Evolutionary conservation across 75 land plant species (phyloP).

Genomic region (Gnetum montanum): DNA sequence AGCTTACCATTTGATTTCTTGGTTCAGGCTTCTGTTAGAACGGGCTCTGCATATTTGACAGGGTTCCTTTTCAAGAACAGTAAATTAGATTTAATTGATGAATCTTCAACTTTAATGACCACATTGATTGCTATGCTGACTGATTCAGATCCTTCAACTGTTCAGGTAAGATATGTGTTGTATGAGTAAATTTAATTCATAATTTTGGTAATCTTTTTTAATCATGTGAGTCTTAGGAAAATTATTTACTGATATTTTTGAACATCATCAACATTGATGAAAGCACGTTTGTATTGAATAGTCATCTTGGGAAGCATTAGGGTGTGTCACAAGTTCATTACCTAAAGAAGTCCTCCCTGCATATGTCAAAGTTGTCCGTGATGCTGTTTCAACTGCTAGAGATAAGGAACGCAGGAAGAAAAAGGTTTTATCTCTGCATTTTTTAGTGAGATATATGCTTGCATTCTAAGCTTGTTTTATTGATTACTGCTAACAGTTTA

Average conservation of each 20-base stretch:
- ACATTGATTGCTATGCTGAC: conserved; percentile 78
- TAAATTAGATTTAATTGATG: conserved; percentile 75
- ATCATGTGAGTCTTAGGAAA: no score
- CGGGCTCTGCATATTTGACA: conserved; percentile 72
- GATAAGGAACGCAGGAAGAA: conserved; percentile 94
- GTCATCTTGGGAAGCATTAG: conserved; percentile 97
- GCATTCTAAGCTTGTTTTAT: neutral
- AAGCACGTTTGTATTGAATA: conserved; percentile 12
- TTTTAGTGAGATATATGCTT: neutral
- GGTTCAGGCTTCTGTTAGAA: conserved; percentile 67
- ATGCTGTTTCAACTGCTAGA: conserved; percentile 96
- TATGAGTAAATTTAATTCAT: neutral
- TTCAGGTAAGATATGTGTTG: conserved; percentile 70
- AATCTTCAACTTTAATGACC: conserved; percentile 78
- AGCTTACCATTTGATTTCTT: neutral
- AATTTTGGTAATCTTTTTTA: no score
- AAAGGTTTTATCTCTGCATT: conserved; percentile 43
- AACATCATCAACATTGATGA: neutral
- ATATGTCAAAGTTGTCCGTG: conserved; percentile 82
- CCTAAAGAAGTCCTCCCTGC: conserved; percentile 84
- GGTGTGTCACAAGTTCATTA: conserved; percentile 66
- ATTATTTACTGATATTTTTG: neutral
- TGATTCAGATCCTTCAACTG: conserved; percentile 70
- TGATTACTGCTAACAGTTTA: neutral
- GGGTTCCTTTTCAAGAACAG: conserved; percentile 94